Percentiles rank a stretch among this genome's conserved stretches.
These are phyloP conservation scores for Priceomyces fermenticarens DNA, from an alignment of 805 yeast species.

Conservation along the genomic window DNA sequence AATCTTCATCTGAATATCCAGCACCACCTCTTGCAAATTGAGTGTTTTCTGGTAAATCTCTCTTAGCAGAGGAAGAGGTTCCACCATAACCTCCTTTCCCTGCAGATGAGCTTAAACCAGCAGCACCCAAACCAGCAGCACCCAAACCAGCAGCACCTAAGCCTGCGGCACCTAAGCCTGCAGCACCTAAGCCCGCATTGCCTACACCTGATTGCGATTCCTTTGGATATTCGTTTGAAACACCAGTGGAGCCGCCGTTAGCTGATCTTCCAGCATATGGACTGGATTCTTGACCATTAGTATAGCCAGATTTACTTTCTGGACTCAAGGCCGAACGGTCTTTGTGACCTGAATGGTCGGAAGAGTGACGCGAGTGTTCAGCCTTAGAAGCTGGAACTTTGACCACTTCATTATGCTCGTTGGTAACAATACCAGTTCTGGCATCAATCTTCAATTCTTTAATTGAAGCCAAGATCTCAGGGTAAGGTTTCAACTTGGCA, in stretches of 20 bases:
- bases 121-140: conserved; percentile 3
- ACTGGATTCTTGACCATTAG: neutral
- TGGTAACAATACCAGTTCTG: conserved; percentile 24
- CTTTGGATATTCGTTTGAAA: no score
- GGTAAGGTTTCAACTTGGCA: conserved; percentile 17
- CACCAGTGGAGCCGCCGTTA: no score
- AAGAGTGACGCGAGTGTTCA: neutral
- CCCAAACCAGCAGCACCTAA: neutral
- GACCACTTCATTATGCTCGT: conserved; percentile 19
- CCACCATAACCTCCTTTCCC: no score
- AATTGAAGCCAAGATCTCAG: conserved; percentile 16
- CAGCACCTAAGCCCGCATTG: neutral
- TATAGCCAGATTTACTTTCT: neutral
- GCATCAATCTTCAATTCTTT: conserved; percentile 29
- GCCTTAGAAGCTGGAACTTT: neutral
- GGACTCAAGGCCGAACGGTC: no score
- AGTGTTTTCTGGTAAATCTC: no score
- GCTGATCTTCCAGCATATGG: neutral
- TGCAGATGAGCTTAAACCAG: neutral
- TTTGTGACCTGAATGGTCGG: no score
- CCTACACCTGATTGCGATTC: neutral
- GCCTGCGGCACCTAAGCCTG: neutral
- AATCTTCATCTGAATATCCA: neutral
- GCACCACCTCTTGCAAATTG: no score
- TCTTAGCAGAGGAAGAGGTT: no score